Evolutionary conservation across 2,329 filamentous ascomycete genomes (phyloP), one percentile per base, ranked within the genome.

Genomic region (Ceratocystis variospora): DNA sequence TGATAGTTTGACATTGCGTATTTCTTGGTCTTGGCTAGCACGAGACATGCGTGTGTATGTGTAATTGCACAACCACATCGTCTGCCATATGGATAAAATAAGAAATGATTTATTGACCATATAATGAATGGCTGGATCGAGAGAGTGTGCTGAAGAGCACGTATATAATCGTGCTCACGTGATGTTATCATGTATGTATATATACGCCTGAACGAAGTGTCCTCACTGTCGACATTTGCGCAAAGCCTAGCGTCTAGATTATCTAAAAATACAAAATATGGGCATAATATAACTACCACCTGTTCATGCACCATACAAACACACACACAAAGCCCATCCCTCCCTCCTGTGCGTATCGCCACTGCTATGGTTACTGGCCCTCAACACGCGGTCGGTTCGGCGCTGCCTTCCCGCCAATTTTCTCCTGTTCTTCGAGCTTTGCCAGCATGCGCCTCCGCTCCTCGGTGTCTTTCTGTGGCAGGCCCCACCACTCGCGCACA

Each of bases 401-500:
- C 70, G 76, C 77, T 59, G 78, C 75, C 70, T 80, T 77, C 8
- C 83, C 83, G 6, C 82, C 83, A 45, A 86, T 75, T 69, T 81
- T 76, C 76, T 87, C 83, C 44, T 75, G 79, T 67, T 74, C 72
- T 68, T 72, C 68, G 64, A 80, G 70, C 76, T 79, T 81, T 73
- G 83, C 79, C 72, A 82, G 78, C 73, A 83, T 81, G 66, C 74
- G 73, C 68, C 77, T 75, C 67, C 77, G 74, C 69, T 77, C 77
- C 70, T 81, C 77, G 69, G 80, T 76, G 69, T 84, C 83, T 71
- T 79, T 79, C 71, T 81, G 78, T 10, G 82, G 82, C 70, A 87
- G 72, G 3, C 83, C 83, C 84, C 84, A 87, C 84, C 84, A 87
- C 77, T 86, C 84, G 68, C 83, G 75, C 73, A 86, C 78, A 68